Base-by-base conservation (phyloP, 1,139 yeast genomes). In the Geotrichum carabidarum region DNA sequence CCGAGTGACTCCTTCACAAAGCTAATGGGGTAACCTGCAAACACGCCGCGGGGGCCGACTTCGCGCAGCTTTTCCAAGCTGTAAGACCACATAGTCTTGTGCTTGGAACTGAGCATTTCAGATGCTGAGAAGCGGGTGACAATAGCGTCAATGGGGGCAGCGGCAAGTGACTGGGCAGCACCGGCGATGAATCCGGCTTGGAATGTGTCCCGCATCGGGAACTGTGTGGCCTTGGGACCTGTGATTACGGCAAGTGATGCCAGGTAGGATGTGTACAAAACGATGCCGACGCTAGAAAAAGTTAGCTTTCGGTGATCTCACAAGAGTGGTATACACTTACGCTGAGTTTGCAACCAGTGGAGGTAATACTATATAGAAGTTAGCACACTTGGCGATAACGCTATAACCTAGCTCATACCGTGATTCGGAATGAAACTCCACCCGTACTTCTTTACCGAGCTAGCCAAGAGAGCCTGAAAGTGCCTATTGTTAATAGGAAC, bases 61-160 rank as follows among this genome's bases (percentile, higher is more conserved):
- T 86, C 87, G 59, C 74, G 75, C 54, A 90, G 71, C 64, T 89
- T 88, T 53, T 77, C 75, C 47, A 78, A 68, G 0, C 94, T 91
- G 69, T 88, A 91, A 38, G 73, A 71, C 95, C 96, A 88, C 57
- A 90, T 68, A 57, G 86, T 84, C 30, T 79, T 80, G 12, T 86
- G 87, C 40, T 78, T 76, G 4, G 90, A 88, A 54, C 78, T 78
- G 30, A 89, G 70, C 59, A 89, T 72, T 61, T 88, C 96, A 5
- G 85, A 79, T 1, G 89, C 85, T 1, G 83, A 77, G 65, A 90
- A 86, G 62, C 97, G 76, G 1, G 95, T 82, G 63, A 86, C 87
- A 7, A 91, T 83, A 8, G 97, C 96, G 70, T 91, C 97, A 2
- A 91, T 78, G 0, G 98, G 98, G 1, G 97, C 95, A 1, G 96